These are phyloP conservation scores for Evernia prunastri DNA, from an alignment of 495 filamentous ascomycete species.

Conservation along the genomic window DNA sequence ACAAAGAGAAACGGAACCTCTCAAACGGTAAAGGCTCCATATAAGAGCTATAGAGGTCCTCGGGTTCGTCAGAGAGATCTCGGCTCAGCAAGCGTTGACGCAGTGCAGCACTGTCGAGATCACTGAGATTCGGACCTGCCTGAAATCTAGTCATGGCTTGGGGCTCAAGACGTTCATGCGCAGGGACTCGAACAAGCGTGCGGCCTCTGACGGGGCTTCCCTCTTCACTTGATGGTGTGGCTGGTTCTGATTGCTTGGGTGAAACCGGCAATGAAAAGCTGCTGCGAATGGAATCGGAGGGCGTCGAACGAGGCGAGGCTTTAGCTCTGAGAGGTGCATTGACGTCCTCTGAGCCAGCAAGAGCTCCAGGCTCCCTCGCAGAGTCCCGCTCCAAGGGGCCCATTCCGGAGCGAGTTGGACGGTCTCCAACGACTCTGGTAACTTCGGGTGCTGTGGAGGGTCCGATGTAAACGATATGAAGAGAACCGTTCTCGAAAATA, in stretches of 20 bases:
- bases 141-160: conserved; percentile 4
- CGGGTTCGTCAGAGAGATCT: conserved; percentile 8
- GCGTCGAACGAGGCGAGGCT: conserved; percentile 16
- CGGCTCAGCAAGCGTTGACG: conserved; percentile 15
- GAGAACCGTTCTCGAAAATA: conserved; percentile 19
- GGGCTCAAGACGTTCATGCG: conserved; percentile 1
- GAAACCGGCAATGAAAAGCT: conserved; percentile 7
- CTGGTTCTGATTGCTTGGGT: neutral
- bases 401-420: neutral
- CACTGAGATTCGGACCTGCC: neutral
- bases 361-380: neutral
- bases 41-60: conserved; percentile 1
- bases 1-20: conserved; percentile 18
- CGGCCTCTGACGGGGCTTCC: conserved; percentile 23
- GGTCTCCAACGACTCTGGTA: neutral
- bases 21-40: conserved; percentile 18
- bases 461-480: conserved; percentile 25
- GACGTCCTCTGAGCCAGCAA: neutral
- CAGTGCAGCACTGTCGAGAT: conserved; percentile 2
- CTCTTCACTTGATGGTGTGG: conserved; percentile 14
- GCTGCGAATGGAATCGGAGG: conserved; percentile 7
- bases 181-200: conserved; percentile 7
- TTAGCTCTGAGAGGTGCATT: conserved; percentile 14
- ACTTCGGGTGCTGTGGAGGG: neutral
- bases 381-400: neutral